Base-by-base conservation (phyloP, 2,329 filamentous ascomycete species). In the Chalaropsis thielavioides region DNA sequence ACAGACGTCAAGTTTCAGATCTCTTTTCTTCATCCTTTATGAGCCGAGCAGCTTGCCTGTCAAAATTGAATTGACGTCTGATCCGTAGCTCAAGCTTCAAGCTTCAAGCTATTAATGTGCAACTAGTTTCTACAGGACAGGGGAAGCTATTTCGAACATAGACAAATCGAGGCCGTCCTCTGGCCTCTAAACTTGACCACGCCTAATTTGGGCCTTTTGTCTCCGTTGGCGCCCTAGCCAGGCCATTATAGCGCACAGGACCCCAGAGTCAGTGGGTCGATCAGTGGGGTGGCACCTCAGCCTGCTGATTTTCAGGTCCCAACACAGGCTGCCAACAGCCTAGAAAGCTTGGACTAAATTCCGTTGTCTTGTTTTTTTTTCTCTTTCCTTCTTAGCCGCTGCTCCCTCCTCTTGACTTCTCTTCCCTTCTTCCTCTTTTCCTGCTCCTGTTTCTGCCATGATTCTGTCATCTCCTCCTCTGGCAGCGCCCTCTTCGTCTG, bases 391-490 rank as follows among this genome's bases (percentile, higher is more conserved):
- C 43, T 27, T 65, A 24, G 38, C 22, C 41, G 63, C 19, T 58
- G 54, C 22, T 44, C 59, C 56, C 31, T 54, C 61, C 44, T 63
- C 22, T 51, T 15, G 46, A 51, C 58, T 62, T 66, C 24, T 38
- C 60, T n/a, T 35, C 49, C 46, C 31, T 54, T 63, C 31, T 54
- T 63, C 56, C 35, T 56, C 43, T 58, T 27, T 41, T 66, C 61
- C n/a, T 61, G 51, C 41, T 46, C 40, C 15, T 38, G 31, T 22
- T 51, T 35, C 38, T 62, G 59, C 56, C 22, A 67, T 67, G 65
- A 67, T 67, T 17, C 27, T 58, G 22, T 64, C 61, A 46, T 63
- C 65, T 27, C 40, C 58, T 56, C 38, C 62, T n/a, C 56, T 44
- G 31, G 54, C 46, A 35, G 46, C 58, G 44, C 35, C 62, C n/a